Conservation (phyloP, 2,329 filamentous ascomycete genomes). For the Fonsecaea erecta region DNA sequence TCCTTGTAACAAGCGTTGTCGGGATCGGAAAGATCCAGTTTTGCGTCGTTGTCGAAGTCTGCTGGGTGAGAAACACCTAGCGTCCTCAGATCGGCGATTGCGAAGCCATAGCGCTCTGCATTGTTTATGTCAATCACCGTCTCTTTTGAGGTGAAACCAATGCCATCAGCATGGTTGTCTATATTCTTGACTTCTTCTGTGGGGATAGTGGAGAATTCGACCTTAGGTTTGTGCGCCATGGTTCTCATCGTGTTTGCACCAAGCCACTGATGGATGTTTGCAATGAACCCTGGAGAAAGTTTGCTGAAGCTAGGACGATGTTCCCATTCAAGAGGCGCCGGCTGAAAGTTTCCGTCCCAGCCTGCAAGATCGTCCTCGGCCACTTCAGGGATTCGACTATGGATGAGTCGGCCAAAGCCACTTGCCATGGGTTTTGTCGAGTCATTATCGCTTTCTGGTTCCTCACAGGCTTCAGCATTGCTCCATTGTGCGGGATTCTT, state of each 20-base stretch:
- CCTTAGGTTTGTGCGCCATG: not conserved
- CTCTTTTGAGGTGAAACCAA: conserved; percentile 29
- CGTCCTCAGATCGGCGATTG: not conserved
- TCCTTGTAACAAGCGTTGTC: conserved; percentile 37
- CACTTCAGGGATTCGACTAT: conserved; percentile 4
- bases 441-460: conserved; percentile 23
- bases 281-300: conserved; percentile 27
- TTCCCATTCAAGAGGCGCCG: conserved; percentile 55
- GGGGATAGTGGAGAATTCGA: conserved; percentile 23
- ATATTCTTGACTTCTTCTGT: conserved; percentile 24
- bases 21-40: conserved; percentile 37
- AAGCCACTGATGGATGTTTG: conserved; percentile 42
- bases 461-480: conserved; percentile 33
- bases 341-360: conserved; percentile 54
- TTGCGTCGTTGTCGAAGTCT: conserved; percentile 30
- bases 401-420: conserved; percentile 29
- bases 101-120: conserved; percentile 25
- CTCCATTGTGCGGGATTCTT: conserved; percentile 10
- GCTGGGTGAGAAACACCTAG: conserved; percentile 1
- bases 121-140: conserved; percentile 25
- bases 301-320: conserved; percentile 44
- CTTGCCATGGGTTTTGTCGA: conserved; percentile 18
- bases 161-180: conserved; percentile 33
- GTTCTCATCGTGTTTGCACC: conserved; percentile 16
- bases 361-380: conserved; percentile 38